Percentiles rank a stretch among this genome's conserved stretches.
phyloP scores from a whole-genome alignment of 176 grass and related monocot species.

The Hordeum marinum region DNA sequence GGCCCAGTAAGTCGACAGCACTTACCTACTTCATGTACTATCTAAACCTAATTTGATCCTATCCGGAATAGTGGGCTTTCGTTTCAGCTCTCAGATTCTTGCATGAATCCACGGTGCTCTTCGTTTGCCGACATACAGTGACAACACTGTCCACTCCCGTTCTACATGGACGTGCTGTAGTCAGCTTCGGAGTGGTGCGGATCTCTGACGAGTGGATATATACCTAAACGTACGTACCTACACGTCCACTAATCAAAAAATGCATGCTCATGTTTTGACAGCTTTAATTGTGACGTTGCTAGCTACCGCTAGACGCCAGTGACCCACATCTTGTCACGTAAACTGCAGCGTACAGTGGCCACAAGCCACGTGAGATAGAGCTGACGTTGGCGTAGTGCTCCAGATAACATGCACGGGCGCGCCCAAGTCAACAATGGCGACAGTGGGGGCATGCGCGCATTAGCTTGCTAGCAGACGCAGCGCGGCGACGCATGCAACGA shows the following conservation, averaged over 20 bases:
- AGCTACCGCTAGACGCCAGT: not conserved
- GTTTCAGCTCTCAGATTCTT: not conserved
- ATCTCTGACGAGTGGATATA: not conserved
- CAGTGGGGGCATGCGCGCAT: not conserved
- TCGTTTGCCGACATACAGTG: constrained; percentile 28
- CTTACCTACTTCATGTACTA: not conserved
- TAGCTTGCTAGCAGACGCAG: not conserved
- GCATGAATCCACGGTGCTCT: constrained; percentile 12
- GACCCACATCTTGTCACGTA: not conserved
- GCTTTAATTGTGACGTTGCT: not conserved
- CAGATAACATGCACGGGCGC: not conserved
- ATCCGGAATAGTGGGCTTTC: not conserved
- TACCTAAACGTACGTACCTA: not conserved
- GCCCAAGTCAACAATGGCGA: constrained; percentile 17
- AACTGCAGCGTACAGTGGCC: not conserved
- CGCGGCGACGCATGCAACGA: not conserved
- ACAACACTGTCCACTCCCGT: not conserved
- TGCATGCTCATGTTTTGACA: not conserved
- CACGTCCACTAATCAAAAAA: not conserved
- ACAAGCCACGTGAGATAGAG: not conserved
- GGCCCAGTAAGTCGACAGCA: not conserved
- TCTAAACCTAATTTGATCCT: not conserved
- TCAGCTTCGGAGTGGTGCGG: not conserved
- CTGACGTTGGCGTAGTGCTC: not conserved
- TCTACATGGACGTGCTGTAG: not conserved